Evolutionary conservation across 768 basidiomycete species (phyloP), one percentile per base, ranked within the genome.

Genomic region (Pisolithus albus): DNA sequence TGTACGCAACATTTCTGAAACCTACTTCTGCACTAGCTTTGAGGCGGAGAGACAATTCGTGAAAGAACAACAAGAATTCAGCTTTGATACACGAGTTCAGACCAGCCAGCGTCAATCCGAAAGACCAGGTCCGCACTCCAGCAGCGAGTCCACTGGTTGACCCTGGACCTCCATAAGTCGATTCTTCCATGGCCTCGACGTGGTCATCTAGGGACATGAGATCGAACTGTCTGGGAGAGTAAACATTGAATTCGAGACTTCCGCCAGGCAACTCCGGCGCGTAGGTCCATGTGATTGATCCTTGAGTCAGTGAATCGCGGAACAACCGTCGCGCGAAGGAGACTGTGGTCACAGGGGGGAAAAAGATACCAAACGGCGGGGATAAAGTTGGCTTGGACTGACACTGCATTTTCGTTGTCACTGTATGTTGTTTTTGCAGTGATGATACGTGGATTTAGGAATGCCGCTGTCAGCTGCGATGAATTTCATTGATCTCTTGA

Each of bases 1-100:
- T 61, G 62, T 72, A 75, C 6, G 68, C 68, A 34, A 72, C 54
- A 19, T 82, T 80, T 15, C 59, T 52, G 21, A 82, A 56, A 13
- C 81, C 76, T 18, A 70, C 66, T 59, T 83, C 77, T 36, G 83
- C 45, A 7, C 70, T 72, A 18, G 76, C 62, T 52, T 77, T 81
- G 46, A 82, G 56, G 47, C 77, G 73, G 42, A 80, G 61, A 4
- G 80, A 76, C 24, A 86, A 72, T 59, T 86, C 81, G 9, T 74
- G 59, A 32, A 86, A 70, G 11, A 70, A 70, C 21, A 86, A 49
- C 7, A 75, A 76, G 59, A 75, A 72, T 57, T 83, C 78, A 18
- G 71, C 77, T 19, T 74, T 67, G 38, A 86, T 54, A 53, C 71
- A 72, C 0, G 83, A 78, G 37, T 75, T 53, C 28, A 74, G 57